Percentiles rank a stretch among this genome's conserved stretches.
Evolutionary conservation across 805 yeast species (phyloP).

Genomic region (Saturnispora besseyi): DNA sequence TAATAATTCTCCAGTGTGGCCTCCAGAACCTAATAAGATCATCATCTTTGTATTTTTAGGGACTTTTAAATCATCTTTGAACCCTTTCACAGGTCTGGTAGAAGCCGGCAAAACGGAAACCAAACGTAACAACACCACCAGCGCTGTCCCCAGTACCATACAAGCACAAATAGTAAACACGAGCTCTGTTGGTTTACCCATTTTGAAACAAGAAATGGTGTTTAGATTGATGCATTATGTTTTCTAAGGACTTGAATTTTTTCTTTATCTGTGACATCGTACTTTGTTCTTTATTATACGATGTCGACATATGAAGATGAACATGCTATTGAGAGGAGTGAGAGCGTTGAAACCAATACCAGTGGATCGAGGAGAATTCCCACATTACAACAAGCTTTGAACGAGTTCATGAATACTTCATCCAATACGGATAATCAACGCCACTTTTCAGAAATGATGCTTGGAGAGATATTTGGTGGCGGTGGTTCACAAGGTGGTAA

Average conservation of each 20-base stretch:
- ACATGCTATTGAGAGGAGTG: constrained; percentile 7
- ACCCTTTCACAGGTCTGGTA: not conserved
- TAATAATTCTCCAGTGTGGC: constrained; percentile 96
- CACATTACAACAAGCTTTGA: constrained; percentile 13
- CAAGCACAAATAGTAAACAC: constrained; percentile 15
- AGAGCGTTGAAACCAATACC: not conserved
- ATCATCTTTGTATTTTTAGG: not conserved
- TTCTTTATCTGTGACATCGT: not conserved
- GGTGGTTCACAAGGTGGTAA: constrained; percentile 1
- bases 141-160: constrained; percentile 7
- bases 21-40: constrained; percentile 86
- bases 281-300: not conserved
- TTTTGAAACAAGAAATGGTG: not conserved
- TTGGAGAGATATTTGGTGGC: constrained; percentile 4
- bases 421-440: not conserved
- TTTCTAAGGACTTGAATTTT: not conserved
- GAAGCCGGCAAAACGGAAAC: constrained; percentile 20
- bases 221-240: not conserved
- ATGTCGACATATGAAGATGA: constrained; percentile 18
- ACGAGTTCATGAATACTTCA: constrained; percentile 8
- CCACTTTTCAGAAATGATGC: not conserved
- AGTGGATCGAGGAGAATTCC: not conserved
- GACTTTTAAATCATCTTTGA: not conserved
- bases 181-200: constrained; percentile 1
- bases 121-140: constrained; percentile 12